Evolutionary conservation across 1,284 basidiomycete species (phyloP).

Genomic region (Athelia psychrophila): DNA sequence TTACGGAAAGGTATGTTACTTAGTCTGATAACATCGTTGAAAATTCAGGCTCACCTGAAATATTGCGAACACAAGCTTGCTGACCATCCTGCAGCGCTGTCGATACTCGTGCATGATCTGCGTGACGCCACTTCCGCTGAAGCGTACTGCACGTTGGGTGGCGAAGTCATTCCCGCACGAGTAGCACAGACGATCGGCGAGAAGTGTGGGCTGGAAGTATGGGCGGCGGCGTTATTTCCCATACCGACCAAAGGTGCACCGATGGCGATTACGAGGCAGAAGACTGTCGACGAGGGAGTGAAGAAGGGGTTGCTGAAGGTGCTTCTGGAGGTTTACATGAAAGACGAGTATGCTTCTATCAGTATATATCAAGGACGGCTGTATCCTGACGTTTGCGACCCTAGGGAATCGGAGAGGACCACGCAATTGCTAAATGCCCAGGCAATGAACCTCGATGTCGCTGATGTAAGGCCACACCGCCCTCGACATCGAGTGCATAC

Average conservation of each 20-base stretch:
- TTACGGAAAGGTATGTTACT: constrained; percentile 67
- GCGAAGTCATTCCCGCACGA: constrained; percentile 66
- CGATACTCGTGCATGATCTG: constrained; percentile 66
- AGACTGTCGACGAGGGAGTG: constrained; percentile 47
- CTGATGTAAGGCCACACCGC: constrained; percentile 54
- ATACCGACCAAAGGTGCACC: constrained; percentile 21
- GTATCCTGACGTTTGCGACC: neutral
- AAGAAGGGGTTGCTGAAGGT: constrained; percentile 64
- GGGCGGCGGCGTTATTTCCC: constrained; percentile 46
- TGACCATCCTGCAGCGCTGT: constrained; percentile 64
- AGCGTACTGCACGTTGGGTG: constrained; percentile 75
- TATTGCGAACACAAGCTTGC: constrained; percentile 49
- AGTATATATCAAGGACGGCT: neutral
- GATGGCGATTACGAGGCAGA: constrained; percentile 20
- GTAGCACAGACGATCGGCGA: constrained; percentile 53
- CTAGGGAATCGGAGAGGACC: constrained; percentile 51
- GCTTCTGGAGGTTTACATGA: constrained; percentile 80
- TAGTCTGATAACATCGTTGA: neutral
- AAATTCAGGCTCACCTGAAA: neutral
- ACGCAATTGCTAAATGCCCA: constrained; percentile 76
- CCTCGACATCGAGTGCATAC: neutral
- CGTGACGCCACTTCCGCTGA: constrained; percentile 78
- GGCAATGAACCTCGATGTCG: constrained; percentile 71
- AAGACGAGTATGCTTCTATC: constrained; percentile 50
- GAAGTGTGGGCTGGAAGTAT: constrained; percentile 49